Evolutionary conservation across 1,139 yeast species (phyloP), one percentile per base, ranked within the genome.

Genomic region (Lizanozyma gosingica): DNA sequence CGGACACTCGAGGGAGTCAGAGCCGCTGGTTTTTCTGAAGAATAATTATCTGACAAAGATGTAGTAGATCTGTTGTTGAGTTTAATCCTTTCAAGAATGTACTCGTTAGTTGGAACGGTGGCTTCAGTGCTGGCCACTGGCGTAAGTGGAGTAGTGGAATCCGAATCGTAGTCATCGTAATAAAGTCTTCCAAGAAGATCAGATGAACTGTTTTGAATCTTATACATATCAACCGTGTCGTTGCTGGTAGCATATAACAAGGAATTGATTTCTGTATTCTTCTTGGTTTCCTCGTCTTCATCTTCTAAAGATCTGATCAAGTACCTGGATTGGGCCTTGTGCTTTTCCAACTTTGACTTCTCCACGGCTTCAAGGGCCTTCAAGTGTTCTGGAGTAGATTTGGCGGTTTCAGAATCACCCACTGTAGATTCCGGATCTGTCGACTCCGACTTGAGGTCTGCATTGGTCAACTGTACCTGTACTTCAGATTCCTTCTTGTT

Each of bases 151-250:
- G 2, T 34, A 40, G 29, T 39, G 2, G 64, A 55, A 35, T 63
- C 69, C 3, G 68, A 61, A 43, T 66, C 71, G 46, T 59, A 70
- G 42, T 69, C 73, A 47, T 70, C 76, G 45, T 65, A 69, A 49
- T 69, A 69, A 18, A 70, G 55, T 40, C 76, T 47, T 1, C 74
- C 75, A 41, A 69, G 49, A 34, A 69, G 57, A 47, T 70, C 76
- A 35, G 67, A 61, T 8, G 67, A 57, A 43, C 60, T 61, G 49
- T 67, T 67, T 45, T 69, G 70, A 41, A 52, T 57, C 41, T 58
- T 57, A 50, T 70, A 70, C 41, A 60, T 43, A 42, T 67, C 72
- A n/a, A 70, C 57, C 1, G 70, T 55, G 37, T 70, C 76, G 37
- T 65, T 56, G 38, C 63, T 57, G 3, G 67, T 64, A 47, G 67